These are phyloP conservation scores for Stagonosporopsis rhizophila DNA, from an alignment of 2,329 filamentous ascomycete species.

Conservation along the genomic window DNA sequence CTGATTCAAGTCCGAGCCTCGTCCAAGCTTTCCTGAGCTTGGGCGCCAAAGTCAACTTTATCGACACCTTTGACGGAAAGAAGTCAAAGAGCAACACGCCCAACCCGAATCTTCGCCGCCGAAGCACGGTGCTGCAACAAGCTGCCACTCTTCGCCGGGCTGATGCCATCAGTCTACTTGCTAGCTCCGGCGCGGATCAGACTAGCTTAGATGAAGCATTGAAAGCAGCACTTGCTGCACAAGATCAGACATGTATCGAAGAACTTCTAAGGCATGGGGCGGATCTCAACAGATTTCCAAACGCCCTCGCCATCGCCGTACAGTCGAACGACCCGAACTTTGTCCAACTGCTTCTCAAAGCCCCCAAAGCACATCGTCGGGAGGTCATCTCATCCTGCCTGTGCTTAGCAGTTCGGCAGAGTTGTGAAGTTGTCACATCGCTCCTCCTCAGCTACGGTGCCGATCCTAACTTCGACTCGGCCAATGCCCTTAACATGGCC, in stretches of 20 bases:
- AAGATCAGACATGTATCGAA: constrained; percentile 43
- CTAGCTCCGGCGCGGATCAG: constrained; percentile 45
- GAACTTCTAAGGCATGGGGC: constrained; percentile 46
- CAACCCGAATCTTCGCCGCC: constrained; percentile 33
- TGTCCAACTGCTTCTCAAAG: constrained; percentile 39
- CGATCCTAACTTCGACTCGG: constrained; percentile 46
- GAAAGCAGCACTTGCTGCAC: constrained; percentile 41
- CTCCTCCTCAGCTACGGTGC: constrained; percentile 44
- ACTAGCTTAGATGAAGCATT: constrained; percentile 44
- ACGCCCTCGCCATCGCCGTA: constrained; percentile 40
- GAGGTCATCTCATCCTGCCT: constrained; percentile 45
- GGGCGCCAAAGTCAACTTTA: constrained; percentile 46
- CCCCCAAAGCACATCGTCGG: constrained; percentile 40
- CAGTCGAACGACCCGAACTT: constrained; percentile 41
- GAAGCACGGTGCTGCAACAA: constrained; percentile 47
- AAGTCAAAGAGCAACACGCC: constrained; percentile 31
- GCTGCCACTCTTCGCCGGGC: constrained; percentile 41
- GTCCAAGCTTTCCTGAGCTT: constrained; percentile 44
- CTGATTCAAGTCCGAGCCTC: constrained; percentile 39
- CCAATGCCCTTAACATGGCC: constrained; percentile 42
- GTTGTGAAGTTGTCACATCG: constrained; percentile 37
- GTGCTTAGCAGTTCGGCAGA: constrained; percentile 41
- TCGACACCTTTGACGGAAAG: constrained; percentile 30
- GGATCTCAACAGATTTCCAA: constrained; percentile 42
- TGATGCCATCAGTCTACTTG: constrained; percentile 42